A percentile compares a stretch with the other conserved stretches of the same genome.
These are phyloP conservation scores for Tetrapyrgos nigripes DNA, from an alignment of 1,284 basidiomycete species.

Conservation along the genomic window DNA sequence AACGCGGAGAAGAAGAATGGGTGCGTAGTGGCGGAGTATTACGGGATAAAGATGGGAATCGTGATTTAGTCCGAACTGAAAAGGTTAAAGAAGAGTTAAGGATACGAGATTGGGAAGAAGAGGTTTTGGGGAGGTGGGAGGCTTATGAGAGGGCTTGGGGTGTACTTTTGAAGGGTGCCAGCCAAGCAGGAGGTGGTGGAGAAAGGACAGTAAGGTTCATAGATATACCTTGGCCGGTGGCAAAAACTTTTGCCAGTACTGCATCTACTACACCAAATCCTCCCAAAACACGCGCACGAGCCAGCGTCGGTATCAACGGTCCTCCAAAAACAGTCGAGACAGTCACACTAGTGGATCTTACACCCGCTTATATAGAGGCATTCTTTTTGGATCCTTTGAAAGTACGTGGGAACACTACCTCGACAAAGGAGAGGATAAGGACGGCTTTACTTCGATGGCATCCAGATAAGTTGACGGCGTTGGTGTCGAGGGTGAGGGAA, in stretches of 20 bases:
- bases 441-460: slow-evolving; percentile 73
- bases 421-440: slow-evolving; percentile 60
- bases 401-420: slow-evolving; percentile 45
- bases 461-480: slow-evolving; percentile 68
- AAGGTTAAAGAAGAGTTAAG: slow-evolving; percentile 48
- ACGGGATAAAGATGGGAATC: slow-evolving; percentile 53
- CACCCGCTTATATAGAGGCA: slow-evolving; percentile 46
- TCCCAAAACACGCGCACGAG: not conserved
- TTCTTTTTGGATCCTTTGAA: slow-evolving; percentile 62
- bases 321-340: slow-evolving; percentile 17
- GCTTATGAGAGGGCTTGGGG: slow-evolving; percentile 57
- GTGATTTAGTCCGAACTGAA: slow-evolving; percentile 56
- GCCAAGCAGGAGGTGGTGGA: not conserved
- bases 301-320: not conserved
- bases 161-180: slow-evolving; percentile 29
- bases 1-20: slow-evolving; percentile 60
- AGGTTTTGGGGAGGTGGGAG: slow-evolving; percentile 49
- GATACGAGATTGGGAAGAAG: slow-evolving; percentile 44
- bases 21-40: slow-evolving; percentile 62
- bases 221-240: slow-evolving; percentile 66
- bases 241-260: not conserved
- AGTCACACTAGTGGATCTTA: slow-evolving; percentile 44
- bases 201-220: slow-evolving; percentile 34
- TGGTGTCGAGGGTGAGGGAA: slow-evolving; percentile 56
- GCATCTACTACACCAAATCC: not conserved